Base-by-base conservation (phyloP, 805 yeast genomes). In the Lachancea sp. region DNA sequence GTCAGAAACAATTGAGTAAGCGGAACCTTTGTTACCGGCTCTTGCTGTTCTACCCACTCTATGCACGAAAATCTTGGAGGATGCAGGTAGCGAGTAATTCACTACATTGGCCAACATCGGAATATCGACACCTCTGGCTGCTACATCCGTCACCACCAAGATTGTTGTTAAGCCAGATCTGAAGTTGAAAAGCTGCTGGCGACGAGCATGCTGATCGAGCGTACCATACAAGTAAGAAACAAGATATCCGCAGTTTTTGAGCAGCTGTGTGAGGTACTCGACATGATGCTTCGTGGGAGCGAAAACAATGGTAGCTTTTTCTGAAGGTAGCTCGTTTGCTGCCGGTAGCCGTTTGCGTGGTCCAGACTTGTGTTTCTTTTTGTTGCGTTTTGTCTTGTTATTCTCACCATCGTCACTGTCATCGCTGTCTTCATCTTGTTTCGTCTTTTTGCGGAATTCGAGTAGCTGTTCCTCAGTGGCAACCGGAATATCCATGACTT, bases 251-350 rank as follows among this genome's bases (percentile, higher is more conserved):
- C 85, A 80, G 26, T 79, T 79, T 56, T 75, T 79, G 47, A 93
- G 69, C 47, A 93, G 62, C 2, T 71, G 71, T 3, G 91, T 72
- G 41, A 93, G 73, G 61, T 88, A 95, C 67, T 93, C 99, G 18
- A 93, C 99, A 66, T 93, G 99, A 68, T 93, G 99, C 67, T 89
- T 85, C 0, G 99, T 93, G 38, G 98, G 99, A 7, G 88, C 97
- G 57, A 93, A 93, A 2, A 93, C 76, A 54, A 93, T 89, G 1
- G 99, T 93, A 3, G 98, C 87, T 50, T 78, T 71, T 48, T 81
- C 81, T 2, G 95, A 82, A 1, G 97, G 96, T 49, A 91, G 67
- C 47, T 81, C 90, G 56, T 81, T 84, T 0, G 95, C 95, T 2
- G 82, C 77, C 6, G 95, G 91, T 37, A 82, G 68, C 53, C 79